Base-by-base conservation (phyloP, 345 rosid genomes). In the Gossypium herbaceum region DNA sequence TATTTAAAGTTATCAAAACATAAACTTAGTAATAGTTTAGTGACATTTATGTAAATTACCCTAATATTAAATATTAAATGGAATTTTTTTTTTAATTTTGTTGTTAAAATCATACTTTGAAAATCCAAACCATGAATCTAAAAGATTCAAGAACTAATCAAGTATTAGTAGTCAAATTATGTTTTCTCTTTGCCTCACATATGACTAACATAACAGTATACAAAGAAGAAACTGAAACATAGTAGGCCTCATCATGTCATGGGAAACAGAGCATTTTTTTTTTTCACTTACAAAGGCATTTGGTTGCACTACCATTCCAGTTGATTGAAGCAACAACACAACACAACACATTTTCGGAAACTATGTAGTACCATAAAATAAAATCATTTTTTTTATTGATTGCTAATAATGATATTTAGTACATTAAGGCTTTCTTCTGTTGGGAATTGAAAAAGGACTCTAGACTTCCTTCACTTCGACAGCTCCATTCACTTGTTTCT, bases 391-490 rank as follows among this genome's bases (percentile, higher is more conserved):
- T 24, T 7, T 68, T 68, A 50, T 48, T 68, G 7, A 50, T 68
- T 25, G 57, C 72, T 27, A 48, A 20, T 50, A 9, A 9, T 58
- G 29, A 59, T 22, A 22, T 15, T 12, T 20, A 54, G n/a, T 5
- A 20, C 10, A 7, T 19, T 7, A 54, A 54, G 58, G 58, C 24
- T 10, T 20, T 54, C 27, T 57, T 34, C 41, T 34, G 41, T 34
- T 34, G 41, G 41, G 41, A 34, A 34, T 34, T 34, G 41, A 34
- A 34, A 34, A 34, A 34, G 12, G 50, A 45, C 39, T 59, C 16
- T 59, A 84, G 12, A 81, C 84, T 57, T 87, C 85, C 79, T 72
- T 80, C 45, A 85, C 78, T 43, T 68, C 77, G 68, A 83, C 79
- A 12, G 84, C 78, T 7, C 34, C 81, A 65, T 43, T 68, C 24